A percentile compares a stretch with the other conserved stretches of the same genome.
Conservation (phyloP, 2,329 filamentous ascomycete species). For the Tricladium varicosporioides region DNA sequence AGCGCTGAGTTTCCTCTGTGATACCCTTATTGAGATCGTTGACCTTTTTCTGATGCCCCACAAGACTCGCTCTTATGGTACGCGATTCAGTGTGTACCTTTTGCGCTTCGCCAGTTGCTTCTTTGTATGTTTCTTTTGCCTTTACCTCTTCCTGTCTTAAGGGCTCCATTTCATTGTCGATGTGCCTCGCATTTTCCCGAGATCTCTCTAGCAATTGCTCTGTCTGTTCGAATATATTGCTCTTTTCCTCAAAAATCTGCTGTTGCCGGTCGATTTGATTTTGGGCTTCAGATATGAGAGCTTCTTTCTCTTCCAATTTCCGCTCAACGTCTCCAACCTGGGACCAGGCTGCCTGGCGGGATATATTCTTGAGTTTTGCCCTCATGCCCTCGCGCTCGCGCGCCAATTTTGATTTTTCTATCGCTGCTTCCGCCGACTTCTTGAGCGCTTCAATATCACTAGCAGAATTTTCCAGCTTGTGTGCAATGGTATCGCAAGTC, state of each 20-base stretch:
- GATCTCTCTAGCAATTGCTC: constrained; percentile 37
- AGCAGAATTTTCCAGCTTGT: constrained; percentile 57
- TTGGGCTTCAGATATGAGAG: constrained; percentile 33
- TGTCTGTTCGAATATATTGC: constrained; percentile 34
- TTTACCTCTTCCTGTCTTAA: constrained; percentile 46
- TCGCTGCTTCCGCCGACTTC: constrained; percentile 57
- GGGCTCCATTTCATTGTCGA: constrained; percentile 36
- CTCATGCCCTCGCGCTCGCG: constrained; percentile 66
- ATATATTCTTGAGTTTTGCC: constrained; percentile 54
- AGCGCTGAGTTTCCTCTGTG: constrained; percentile 54
- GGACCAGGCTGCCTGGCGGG: constrained; percentile 71
- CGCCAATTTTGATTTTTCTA: constrained; percentile 62
- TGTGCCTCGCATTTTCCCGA: constrained; percentile 22
- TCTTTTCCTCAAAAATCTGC: constrained; percentile 48
- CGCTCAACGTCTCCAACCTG: constrained; percentile 78
- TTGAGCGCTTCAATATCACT: constrained; percentile 64
- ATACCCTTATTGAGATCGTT: constrained; percentile 48
- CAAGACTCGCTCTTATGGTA: constrained; percentile 58
- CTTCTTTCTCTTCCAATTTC: constrained; percentile 43
- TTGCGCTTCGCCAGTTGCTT: constrained; percentile 51
- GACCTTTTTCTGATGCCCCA: constrained; percentile 48
- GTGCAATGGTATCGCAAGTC: constrained; percentile 69
- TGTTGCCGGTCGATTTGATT: constrained; percentile 39
- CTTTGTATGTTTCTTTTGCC: constrained; percentile 51
- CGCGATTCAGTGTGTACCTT: constrained; percentile 63